phyloP scores from a whole-genome alignment of 2,329 filamentous ascomycete genomes.

The Cryphonectria carpinicola region DNA sequence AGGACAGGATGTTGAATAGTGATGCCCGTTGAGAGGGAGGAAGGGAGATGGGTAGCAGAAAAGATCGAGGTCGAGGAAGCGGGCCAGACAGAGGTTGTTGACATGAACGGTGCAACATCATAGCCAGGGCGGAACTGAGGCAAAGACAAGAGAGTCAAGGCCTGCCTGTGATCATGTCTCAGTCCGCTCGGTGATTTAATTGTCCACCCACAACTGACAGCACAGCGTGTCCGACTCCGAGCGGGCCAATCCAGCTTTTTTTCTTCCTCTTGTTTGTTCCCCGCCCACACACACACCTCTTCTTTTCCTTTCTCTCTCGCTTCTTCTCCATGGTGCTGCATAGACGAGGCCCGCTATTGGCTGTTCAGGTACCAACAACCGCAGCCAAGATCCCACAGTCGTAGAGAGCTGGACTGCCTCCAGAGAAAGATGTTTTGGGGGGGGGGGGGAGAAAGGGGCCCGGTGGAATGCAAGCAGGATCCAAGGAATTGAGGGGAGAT shows the following conservation, averaged over 20 bases:
- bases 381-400: neutral
- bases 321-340: neutral
- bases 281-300: neutral
- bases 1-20: neutral
- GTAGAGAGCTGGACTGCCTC: neutral
- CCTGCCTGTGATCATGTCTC: neutral
- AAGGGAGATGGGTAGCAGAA: neutral
- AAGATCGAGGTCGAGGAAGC: neutral
- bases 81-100: neutral
- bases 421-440: no score
- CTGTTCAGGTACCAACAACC: neutral
- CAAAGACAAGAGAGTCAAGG: neutral
- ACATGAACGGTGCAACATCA: neutral
- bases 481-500: neutral
- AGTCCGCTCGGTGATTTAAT: conserved; percentile 11
- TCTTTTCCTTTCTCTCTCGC: neutral
- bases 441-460: neutral
- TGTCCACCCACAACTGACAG: neutral
- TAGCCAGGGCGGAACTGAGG: neutral
- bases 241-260: neutral
- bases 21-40: neutral
- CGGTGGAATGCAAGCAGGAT: neutral
- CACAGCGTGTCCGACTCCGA: neutral
- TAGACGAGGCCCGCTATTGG: neutral
- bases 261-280: neutral